Evolutionary conservation across 495 filamentous ascomycete species (phyloP).

Genomic region (Daldinia childiae): DNA sequence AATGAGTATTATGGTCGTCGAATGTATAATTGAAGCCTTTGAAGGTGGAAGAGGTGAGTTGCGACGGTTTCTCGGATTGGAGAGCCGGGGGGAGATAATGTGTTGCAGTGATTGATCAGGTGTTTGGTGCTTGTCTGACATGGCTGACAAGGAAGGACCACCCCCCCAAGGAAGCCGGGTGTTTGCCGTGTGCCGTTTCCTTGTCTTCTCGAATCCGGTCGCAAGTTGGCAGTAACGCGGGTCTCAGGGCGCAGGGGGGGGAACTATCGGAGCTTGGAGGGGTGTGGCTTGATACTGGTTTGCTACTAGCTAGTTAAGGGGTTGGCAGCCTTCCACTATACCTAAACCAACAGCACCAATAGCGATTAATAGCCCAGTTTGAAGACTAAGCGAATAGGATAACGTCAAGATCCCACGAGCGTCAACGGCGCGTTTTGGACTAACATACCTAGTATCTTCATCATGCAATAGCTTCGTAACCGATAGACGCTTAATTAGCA

Average conservation of each 20-base stretch:
- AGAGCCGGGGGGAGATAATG: conserved; percentile 8
- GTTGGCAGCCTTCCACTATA: conserved; percentile 20
- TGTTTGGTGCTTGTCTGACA: conserved; percentile 32
- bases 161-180: conserved; percentile 11
- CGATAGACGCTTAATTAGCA: conserved; percentile 14
- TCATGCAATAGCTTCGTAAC: conserved; percentile 21
- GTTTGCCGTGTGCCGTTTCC: conserved; percentile 25
- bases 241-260: conserved; percentile 1
- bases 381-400: conserved; percentile 54
- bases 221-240: conserved; percentile 7
- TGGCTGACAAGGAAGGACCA: conserved; percentile 33
- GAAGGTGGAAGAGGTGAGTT: conserved; percentile 34
- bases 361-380: conserved; percentile 3
- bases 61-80: conserved; percentile 16
- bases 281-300: conserved; percentile 14
- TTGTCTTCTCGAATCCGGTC: conserved; percentile 31
- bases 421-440: conserved; percentile 28
- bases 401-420: conserved; percentile 53
- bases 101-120: conserved; percentile 29
- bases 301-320: conserved; percentile 7
- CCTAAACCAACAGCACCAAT: background rate
- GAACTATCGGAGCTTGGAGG: conserved; percentile 27
- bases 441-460: conserved; percentile 28
- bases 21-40: conserved; percentile 29
- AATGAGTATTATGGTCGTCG: conserved; percentile 10